phyloP scores from a whole-genome alignment of 257 asterid species.

The Paraleonurus japonicus region DNA sequence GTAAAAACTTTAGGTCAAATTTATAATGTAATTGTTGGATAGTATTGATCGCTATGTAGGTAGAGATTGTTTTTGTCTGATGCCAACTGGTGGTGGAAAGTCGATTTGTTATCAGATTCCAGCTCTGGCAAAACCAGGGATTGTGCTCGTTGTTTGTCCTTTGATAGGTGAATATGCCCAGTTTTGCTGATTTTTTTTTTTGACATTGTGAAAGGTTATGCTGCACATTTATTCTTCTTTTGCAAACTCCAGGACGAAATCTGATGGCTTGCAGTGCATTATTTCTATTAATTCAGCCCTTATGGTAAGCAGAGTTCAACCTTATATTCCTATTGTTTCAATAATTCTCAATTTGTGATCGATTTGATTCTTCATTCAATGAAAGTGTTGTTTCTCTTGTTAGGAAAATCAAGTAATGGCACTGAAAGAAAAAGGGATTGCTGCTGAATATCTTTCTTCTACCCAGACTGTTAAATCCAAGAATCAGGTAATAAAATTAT shows the following conservation, averaged over 20 bases:
- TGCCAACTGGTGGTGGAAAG: conserved; percentile 99
- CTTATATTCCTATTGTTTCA: conserved; percentile 14
- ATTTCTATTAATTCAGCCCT: conserved; percentile 58
- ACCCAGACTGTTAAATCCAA: conserved; percentile 65
- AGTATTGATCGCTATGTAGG: conserved; percentile 45
- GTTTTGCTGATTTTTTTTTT: conserved; percentile 31
- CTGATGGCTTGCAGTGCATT: conserved; percentile 29
- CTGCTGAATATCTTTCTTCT: conserved; percentile 94
- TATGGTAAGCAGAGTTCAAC: conserved; percentile 54
- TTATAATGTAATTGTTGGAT: not conserved
- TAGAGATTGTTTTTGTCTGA: conserved; percentile 90
- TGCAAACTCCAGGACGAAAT: conserved; percentile 45
- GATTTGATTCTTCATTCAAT: conserved; percentile 15
- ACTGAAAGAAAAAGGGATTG: conserved; percentile 76
- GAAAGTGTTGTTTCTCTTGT: conserved; percentile 9
- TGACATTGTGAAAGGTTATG: conserved; percentile 33
- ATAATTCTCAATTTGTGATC: not conserved
- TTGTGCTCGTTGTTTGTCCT: conserved; percentile 96
- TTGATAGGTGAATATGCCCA: conserved; percentile 71
- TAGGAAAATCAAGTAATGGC: conserved; percentile 93
- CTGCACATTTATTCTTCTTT: conserved; percentile 50
- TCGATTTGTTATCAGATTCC: conserved; percentile 96
- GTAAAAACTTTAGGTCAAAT: not conserved
- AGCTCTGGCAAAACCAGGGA: conserved; percentile 78
- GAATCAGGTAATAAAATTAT: conserved; percentile 53